These are phyloP conservation scores for Nannizziopsis barbatae DNA, from an alignment of 2,329 filamentous ascomycete species.

Conservation along the genomic window DNA sequence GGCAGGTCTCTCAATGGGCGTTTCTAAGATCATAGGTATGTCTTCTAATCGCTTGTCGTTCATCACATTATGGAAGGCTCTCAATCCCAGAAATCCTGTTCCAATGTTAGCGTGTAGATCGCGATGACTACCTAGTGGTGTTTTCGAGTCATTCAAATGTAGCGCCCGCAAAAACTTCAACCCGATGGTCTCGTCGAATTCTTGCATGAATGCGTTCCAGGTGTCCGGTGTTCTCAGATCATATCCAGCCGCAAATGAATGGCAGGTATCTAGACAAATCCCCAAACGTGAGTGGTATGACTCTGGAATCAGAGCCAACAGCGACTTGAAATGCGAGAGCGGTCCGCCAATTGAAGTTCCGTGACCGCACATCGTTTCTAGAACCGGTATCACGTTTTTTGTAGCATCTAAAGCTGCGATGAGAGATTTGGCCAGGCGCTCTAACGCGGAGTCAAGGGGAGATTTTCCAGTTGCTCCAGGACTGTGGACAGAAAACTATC, in stretches of 20 bases:
- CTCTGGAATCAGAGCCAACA: constrained; percentile 59
- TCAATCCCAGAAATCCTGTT: constrained; percentile 80
- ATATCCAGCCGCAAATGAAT: constrained; percentile 88
- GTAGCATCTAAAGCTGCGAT: constrained; percentile 73
- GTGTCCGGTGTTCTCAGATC: constrained; percentile 66
- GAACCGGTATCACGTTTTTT: constrained; percentile 62
- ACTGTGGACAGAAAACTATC: constrained; percentile 21
- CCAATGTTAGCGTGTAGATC: constrained; percentile 96
- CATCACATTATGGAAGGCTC: constrained; percentile 82
- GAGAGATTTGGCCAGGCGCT: constrained; percentile 67
- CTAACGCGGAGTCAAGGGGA: constrained; percentile 57
- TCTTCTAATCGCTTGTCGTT: constrained; percentile 66
- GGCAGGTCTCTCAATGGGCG: constrained; percentile 68
- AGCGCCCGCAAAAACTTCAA: constrained; percentile 69
- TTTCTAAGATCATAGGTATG: constrained; percentile 88
- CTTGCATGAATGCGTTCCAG: constrained; percentile 60
- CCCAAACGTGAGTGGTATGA: constrained; percentile 75
- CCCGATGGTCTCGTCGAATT: constrained; percentile 70
- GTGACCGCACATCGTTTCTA: constrained; percentile 91
- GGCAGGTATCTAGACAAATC: constrained; percentile 93
- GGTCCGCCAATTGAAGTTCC: constrained; percentile 78
- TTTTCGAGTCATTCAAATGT: constrained; percentile 93
- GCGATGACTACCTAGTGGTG: constrained; percentile 66
- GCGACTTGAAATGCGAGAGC: constrained; percentile 76
- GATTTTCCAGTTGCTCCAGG: constrained; percentile 69